These are phyloP conservation scores for Bruguiera parviflora DNA, from an alignment of 345 rosid genomes.

Conservation along the genomic window DNA sequence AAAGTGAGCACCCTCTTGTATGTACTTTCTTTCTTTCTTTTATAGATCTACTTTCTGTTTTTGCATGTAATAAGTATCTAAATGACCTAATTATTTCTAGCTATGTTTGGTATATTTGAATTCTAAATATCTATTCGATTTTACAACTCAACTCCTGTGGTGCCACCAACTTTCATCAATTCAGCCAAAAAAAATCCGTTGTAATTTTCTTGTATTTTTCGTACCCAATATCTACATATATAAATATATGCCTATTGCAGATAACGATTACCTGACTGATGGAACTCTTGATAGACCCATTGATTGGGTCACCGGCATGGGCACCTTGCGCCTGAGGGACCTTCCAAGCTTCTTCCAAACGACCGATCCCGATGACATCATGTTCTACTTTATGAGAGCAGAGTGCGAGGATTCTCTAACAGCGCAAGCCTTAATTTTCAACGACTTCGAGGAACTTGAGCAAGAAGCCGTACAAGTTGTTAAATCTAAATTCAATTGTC, in stretches of 20 bases:
- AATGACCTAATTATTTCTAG: not conserved
- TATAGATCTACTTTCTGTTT: no score
- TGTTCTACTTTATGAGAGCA: constrained; percentile 19
- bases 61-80: no score
- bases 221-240: not conserved
- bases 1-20: constrained; percentile 1
- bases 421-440: constrained; percentile 11
- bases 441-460: constrained; percentile 3
- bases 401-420: constrained; percentile 5
- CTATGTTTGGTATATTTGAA: not conserved
- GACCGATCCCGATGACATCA: constrained; percentile 7
- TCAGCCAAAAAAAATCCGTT: not conserved
- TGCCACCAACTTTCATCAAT: not conserved
- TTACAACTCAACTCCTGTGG: not conserved
- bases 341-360: constrained; percentile 13
- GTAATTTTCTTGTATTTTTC: not conserved
- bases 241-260: not conserved
- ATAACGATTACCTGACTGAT: constrained; percentile 12
- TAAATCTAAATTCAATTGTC: constrained; percentile 6
- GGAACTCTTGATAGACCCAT: constrained; percentile 14
- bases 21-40: no score
- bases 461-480: constrained; percentile 6
- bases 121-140: not conserved
- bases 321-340: constrained; percentile 19
- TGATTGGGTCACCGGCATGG: constrained; percentile 22